Evolutionary conservation across 1,139 yeast species (phyloP), one percentile per base, ranked within the genome.

Genomic region (Nadsonia commutata): DNA sequence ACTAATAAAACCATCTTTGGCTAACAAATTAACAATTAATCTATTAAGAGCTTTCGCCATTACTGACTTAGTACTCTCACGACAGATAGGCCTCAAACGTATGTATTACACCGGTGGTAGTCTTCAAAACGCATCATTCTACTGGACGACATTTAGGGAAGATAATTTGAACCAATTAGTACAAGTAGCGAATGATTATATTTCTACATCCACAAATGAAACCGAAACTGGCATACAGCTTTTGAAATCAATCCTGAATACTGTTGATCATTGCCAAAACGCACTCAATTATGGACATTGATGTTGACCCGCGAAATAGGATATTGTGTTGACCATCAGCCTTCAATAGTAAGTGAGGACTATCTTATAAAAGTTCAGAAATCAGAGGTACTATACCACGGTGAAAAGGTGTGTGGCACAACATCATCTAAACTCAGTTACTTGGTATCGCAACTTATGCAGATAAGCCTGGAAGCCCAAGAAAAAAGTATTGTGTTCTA

Each of bases 21-120:
- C 76, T 50, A 79, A 79, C 53, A 72, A 66, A 47, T 51, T 78
- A 19, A 72, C 84, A 0, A 65, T 78, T 13, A 78, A 80, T 53
- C 58, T 79, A 13, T 80, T 79, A 54, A 70, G 74, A 4, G 74
- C 84, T 0, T 82, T 78, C 1, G 62, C 80, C 42, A 83, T 84
- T 0, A 76, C 77, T 1, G 80, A 80, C 63, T 83, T 86, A 0
- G 81, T 79, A 2, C 74, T 84, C 2, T 78, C 85, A 0, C 84
- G 78, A 53, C 58, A 85, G 40, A 70, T 67, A 13, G 88, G 74
- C 49, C 65, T 70, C 33, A 85, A 80, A 56, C 79, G 76, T 56
- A 76, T 80, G 82, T 78, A 79, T 53, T 79, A 78, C 59, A 72
- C 77, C 0, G 58, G 70, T 0, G 78, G 77, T 51, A 79, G 79